phyloP scores from a whole-genome alignment of 2,329 filamentous ascomycete genomes.

The Cadophora malorum region DNA sequence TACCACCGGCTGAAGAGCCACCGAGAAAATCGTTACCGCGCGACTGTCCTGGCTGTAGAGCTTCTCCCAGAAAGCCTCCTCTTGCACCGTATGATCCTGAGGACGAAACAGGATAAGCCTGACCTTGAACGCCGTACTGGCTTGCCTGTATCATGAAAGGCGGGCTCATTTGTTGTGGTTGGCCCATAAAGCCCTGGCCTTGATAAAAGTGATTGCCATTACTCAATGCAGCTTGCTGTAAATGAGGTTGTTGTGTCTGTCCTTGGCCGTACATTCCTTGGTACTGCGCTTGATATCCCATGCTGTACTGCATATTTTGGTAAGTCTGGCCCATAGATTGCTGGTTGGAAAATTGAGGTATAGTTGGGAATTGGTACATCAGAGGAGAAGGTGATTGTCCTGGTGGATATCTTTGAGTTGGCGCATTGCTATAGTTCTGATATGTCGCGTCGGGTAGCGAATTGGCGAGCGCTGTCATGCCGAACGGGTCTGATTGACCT shows the following conservation, averaged over 20 bases:
- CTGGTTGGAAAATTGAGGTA: conserved; percentile 35
- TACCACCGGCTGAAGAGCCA: conserved; percentile 17
- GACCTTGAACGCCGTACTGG: conserved; percentile 38
- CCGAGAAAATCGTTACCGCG: conserved; percentile 30
- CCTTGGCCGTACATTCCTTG: conserved; percentile 37
- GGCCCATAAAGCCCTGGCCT: conserved; percentile 37
- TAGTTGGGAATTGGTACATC: conserved; percentile 37
- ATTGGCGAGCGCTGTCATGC: conserved; percentile 37
- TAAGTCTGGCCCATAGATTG: conserved; percentile 30
- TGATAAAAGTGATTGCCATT: conserved; percentile 40
- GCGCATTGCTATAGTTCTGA: conserved; percentile 34
- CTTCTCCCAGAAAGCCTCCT: conserved; percentile 34
- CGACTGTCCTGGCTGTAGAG: conserved; percentile 29
- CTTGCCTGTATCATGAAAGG: conserved; percentile 39
- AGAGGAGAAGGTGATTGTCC: conserved; percentile 30
- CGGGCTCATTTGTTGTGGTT: conserved; percentile 34
- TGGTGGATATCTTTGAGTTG: conserved; percentile 34
- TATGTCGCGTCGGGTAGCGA: conserved; percentile 40
- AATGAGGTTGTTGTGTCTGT: conserved; percentile 31
- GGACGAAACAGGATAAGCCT: conserved; percentile 33
- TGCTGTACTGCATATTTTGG: conserved; percentile 36
- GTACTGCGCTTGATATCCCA: conserved; percentile 40
- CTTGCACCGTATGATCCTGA: conserved; percentile 34
- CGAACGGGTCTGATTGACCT: conserved; percentile 37
- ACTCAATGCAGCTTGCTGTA: conserved; percentile 24